Evolutionary conservation across 2,329 filamentous ascomycete species (phyloP), one percentile per base, ranked within the genome.

Genomic region (Trichophyton simii): DNA sequence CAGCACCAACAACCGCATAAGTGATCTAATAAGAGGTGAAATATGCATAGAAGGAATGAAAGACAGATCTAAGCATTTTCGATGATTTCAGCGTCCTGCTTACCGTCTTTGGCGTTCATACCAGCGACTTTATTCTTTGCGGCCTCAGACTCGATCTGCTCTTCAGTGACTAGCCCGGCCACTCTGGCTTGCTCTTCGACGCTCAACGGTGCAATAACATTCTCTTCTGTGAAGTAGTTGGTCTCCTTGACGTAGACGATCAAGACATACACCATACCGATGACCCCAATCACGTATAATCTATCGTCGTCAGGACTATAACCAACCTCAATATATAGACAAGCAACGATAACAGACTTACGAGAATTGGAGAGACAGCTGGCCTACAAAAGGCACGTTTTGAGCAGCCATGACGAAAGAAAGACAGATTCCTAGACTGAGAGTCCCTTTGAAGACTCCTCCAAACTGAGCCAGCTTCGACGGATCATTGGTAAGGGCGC

Each of bases 381-480:
- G 25, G 34, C 52, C 34, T 8, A 38, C 34, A 25, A 57, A 48
- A 2, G 52, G 34, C 25, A 57, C 52, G 36, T 38, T 38, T n/a
- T 31, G 22, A n/a, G 52, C 25, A 58, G 28, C 38, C 34, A 58
- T 58, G 36, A 28, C 57, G 11, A 41, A 58, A 9, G 57, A 58
- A 68, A 91, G 81, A 65, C 86, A 88, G 4, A 83, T 84, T 67
- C 87, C 88, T 52, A 87, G 87, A 9, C 87, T 90, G 75, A 92
- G 88, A 67, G 92, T 87, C 63, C 85, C 85, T 77, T 90, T 90
- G 81, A 90, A 91, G 78, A 87, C 89, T 65, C 87, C 89, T 58
- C 88, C 86, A 67, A 90, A 85, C 79, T 94, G 92, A 75, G 90
- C 89, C 20, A 89, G 83, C 74, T 88, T 89, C 72, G 89, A 88